Evolutionary conservation across 495 filamentous ascomycete genomes (phyloP).

Genomic region (Evernia prunastri): DNA sequence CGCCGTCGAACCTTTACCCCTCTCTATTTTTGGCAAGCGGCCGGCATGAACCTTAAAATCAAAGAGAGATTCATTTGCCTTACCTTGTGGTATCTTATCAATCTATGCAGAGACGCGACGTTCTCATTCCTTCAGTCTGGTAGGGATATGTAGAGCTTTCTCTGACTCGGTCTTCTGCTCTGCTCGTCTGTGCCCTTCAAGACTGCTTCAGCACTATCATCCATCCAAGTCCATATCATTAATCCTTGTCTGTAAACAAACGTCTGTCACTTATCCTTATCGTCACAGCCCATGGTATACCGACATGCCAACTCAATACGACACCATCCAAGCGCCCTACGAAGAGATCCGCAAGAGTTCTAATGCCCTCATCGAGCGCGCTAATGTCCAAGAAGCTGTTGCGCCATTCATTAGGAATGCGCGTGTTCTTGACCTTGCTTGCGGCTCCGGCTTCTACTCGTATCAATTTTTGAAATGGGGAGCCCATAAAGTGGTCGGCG

Average conservation of each 20-base stretch:
- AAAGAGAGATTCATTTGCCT: too few species aligned
- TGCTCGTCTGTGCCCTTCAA: too few species aligned
- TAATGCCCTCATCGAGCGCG: constrained; percentile 19
- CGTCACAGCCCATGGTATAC: background rate
- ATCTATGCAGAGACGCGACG: too few species aligned
- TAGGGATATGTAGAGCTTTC: background rate
- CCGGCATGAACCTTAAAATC: constrained; percentile 1
- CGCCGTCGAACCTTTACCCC: background rate
- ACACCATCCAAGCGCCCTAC: constrained; percentile 24
- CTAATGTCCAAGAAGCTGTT: constrained; percentile 24
- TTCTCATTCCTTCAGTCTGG: too few species aligned
- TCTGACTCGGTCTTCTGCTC: background rate
- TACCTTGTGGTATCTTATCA: too few species aligned
- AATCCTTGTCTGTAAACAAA: background rate
- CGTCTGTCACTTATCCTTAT: background rate
- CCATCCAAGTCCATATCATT: background rate
- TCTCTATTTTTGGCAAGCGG: background rate
- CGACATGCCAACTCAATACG: constrained; percentile 26
- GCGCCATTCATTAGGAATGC: constrained; percentile 22
- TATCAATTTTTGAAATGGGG: constrained; percentile 26
- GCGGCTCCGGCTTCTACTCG: constrained; percentile 29
- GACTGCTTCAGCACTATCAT: background rate
- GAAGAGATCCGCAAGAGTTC: constrained; percentile 20
- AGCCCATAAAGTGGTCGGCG: constrained; percentile 30
- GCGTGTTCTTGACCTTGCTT: constrained; percentile 32